A percentile compares a stretch with the other conserved stretches of the same genome.
Conservation (phyloP, 331 rosid genomes). For the Cydonia oblonga region DNA sequence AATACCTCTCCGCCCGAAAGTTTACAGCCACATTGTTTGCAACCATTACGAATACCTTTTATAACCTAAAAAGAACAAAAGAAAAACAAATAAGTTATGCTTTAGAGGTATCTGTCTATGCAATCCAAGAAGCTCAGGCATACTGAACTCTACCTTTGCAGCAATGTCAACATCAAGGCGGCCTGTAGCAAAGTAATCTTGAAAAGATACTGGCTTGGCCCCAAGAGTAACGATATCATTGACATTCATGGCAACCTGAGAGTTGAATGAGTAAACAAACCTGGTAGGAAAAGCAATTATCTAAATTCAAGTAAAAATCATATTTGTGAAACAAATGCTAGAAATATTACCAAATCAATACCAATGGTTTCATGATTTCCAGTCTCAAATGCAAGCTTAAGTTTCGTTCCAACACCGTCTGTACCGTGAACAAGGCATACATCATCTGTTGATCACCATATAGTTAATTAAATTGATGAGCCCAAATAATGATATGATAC, state of each 20-base stretch:
- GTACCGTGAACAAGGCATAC: slow-evolving; percentile 81
- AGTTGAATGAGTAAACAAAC: no score
- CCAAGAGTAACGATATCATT: slow-evolving; percentile 88
- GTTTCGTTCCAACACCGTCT: slow-evolving; percentile 90
- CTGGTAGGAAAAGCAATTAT: no score
- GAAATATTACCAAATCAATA: slow-evolving; percentile 89
- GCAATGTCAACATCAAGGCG: slow-evolving; percentile 86
- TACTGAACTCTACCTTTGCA: slow-evolving; percentile 42
- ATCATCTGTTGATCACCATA: slow-evolving; percentile 32
- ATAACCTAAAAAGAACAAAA: no score
- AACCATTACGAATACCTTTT: slow-evolving; percentile 81
- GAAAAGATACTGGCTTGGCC: slow-evolving; percentile 90
- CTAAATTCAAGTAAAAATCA: no score
- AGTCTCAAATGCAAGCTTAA: slow-evolving; percentile 81
- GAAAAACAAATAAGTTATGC: no score
- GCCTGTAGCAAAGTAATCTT: slow-evolving; percentile 83
- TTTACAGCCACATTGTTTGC: slow-evolving; percentile 44
- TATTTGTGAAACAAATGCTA: no score
- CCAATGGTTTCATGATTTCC: slow-evolving; percentile 88
- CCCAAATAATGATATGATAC: no score
- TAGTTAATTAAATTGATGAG: no score
- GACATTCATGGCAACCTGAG: slow-evolving; percentile 94
- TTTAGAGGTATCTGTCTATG: no score
- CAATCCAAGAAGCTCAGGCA: neutral
- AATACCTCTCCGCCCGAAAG: slow-evolving; percentile 95